Conservation (phyloP, 2,329 filamentous ascomycete species). For the Knoxdaviesia capensis region DNA sequence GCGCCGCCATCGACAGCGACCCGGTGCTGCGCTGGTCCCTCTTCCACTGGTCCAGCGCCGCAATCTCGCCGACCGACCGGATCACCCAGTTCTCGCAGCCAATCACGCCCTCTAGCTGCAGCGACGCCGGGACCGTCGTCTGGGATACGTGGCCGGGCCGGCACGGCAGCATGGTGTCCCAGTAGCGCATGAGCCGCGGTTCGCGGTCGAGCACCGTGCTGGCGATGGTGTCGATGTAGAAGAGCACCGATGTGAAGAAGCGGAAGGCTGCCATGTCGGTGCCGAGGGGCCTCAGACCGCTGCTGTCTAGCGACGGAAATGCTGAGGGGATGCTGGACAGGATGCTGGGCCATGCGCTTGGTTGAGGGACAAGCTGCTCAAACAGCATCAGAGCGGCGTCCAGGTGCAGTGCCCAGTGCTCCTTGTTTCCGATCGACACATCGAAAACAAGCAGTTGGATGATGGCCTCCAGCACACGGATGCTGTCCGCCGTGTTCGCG, state of each 20-base stretch:
- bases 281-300: conserved; percentile 17
- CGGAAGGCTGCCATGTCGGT: conserved; percentile 24
- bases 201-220: conserved; percentile 22
- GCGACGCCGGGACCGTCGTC: conserved; percentile 7
- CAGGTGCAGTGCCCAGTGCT: conserved; percentile 28
- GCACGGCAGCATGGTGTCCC: conserved; percentile 16
- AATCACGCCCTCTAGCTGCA: conserved; percentile 28
- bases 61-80: conserved; percentile 30
- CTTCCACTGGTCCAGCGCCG: conserved; percentile 34
- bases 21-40: conserved; percentile 20
- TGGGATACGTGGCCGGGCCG: conserved; percentile 7
- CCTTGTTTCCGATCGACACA: conserved; percentile 20
- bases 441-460: conserved; percentile 34
- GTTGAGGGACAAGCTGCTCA: conserved; percentile 19
- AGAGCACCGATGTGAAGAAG: conserved; percentile 24
- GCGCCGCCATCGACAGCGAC: conserved; percentile 22
- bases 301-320: conserved; percentile 15
- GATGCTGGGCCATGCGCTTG: conserved; percentile 16
- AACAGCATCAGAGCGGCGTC: conserved; percentile 29
- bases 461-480: conserved; percentile 26
- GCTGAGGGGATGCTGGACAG: conserved; percentile 12
- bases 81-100: conserved; percentile 38
- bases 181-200: conserved; percentile 22
- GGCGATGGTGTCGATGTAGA: conserved; percentile 29
- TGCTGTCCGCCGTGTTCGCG: conserved; percentile 13